Base-by-base conservation (phyloP, 2,329 filamentous ascomycete species). In the Helminthosporium solani region DNA sequence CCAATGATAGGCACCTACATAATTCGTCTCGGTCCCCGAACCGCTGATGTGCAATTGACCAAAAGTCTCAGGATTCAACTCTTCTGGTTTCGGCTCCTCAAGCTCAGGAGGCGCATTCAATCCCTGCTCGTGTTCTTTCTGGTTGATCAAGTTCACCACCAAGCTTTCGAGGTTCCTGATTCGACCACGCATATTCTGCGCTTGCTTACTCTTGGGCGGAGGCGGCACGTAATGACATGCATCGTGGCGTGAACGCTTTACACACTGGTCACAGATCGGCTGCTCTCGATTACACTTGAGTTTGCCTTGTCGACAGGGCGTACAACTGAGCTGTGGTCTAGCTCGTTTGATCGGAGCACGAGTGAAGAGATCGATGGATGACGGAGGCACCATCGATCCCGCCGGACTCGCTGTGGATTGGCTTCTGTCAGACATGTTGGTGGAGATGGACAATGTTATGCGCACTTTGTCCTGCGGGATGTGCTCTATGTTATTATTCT, bases 211-310 rank as follows among this genome's bases (percentile, higher is more conserved):
- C 18, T 46, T 47, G 15, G 53, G 35, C 15, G 61, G 61, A 8
- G 61, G 60, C 14, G 61, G 58, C 4, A 61, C 46, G 55, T 64
- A 64, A 25, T 51, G 49, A 40, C 60, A 64, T 9, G 48, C 50
- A 15, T 52, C 40, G 21, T 60, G 48, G 18, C 55, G 48, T 16
- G 58, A 53, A 21, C 61, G 47, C 49, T 63, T 64, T 28, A 53
- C 36, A 50, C 61, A 64, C 40, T 64, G 61, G 44, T 64, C 60
- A 47, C 61, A 64, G 7, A 60, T 49, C 14, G 61, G 61, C 23
- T 64, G 61, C 31, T 54, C 53, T 30, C 61, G 54, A 33, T 61
- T 61, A 40, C 61, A 64, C 37, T 63, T 64, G 21, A 64, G 54
- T 43, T 64, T 64, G 12, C 61, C 61, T 38, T 60, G 55, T 23